Conservation (phyloP, 768 basidiomycete species). For the Chalciporus pseudorubinellus region DNA sequence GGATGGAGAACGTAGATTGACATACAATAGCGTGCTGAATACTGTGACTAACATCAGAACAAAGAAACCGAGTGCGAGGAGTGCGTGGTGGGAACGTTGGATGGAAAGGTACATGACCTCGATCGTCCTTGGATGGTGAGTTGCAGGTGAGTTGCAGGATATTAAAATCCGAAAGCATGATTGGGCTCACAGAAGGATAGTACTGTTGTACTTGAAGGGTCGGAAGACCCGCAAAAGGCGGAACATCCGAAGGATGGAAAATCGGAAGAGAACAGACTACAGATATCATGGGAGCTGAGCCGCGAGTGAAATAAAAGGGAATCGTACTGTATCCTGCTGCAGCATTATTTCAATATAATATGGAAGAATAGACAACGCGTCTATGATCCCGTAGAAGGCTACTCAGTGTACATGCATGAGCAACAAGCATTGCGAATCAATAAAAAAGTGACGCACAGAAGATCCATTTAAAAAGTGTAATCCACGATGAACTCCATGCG, state of each 20-base stretch:
- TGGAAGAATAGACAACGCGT: constrained; percentile 80
- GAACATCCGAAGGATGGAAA: constrained; percentile 89
- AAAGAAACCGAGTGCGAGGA: constrained; percentile 86
- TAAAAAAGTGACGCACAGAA: constrained; percentile 48
- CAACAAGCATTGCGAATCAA: background rate
- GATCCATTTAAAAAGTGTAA: constrained; percentile 58
- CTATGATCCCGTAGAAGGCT: constrained; percentile 86
- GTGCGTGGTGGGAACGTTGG: constrained; percentile 79
- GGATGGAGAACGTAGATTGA: constrained; percentile 3
- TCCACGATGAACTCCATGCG: constrained; percentile 74
- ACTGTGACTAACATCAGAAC: constrained; percentile 83
- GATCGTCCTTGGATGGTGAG: constrained; percentile 56
- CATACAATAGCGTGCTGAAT: constrained; percentile 81
- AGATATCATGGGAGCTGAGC: background rate
- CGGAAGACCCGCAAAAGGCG: constrained; percentile 85
- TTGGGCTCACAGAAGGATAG: constrained; percentile 67
- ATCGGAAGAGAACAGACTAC: constrained; percentile 83
- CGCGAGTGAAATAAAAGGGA: constrained; percentile 1
- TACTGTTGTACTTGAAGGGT: constrained; percentile 83
- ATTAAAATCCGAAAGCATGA: background rate
- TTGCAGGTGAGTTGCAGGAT: background rate
- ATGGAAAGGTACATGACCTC: constrained; percentile 93
- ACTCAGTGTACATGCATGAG: constrained; percentile 7
- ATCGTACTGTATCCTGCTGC: constrained; percentile 78
- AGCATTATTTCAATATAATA: constrained; percentile 86